phyloP scores from a whole-genome alignment of 192 early-diverging fungal species.

The Thamnidium elegans region DNA sequence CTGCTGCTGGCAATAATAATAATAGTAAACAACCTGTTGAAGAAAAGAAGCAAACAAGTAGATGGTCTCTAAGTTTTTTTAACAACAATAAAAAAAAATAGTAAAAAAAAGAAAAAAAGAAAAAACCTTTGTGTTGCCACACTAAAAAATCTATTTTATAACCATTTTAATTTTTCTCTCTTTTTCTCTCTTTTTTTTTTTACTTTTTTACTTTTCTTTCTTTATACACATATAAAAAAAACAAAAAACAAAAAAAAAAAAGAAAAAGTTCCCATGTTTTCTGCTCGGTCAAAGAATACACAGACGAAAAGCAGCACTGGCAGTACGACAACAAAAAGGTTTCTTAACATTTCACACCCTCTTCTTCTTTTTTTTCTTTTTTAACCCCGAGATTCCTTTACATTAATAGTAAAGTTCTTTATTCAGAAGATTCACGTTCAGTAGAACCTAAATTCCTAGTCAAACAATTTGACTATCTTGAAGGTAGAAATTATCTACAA shows the following conservation, averaged over 20 bases:
- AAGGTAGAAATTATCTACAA: conserved; percentile 22
- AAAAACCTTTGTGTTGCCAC: too few relatives aligned
- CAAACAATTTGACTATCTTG: conserved; percentile 22
- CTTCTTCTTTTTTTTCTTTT: not conserved
- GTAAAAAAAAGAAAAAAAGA: not conserved
- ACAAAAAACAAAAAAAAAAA: not conserved
- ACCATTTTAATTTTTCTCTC: too few relatives aligned
- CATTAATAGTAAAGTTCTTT: not conserved
- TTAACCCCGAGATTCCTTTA: not conserved
- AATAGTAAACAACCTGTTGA: not conserved
- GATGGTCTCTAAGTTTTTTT: conserved; percentile 33
- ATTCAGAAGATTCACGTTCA: not conserved
- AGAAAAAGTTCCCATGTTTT: too few relatives aligned
- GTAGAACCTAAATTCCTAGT: conserved; percentile 24
- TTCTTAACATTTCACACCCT: too few relatives aligned
- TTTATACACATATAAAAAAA: not conserved
- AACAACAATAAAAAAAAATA: conserved; percentile 18
- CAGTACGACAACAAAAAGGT: conserved; percentile 10
- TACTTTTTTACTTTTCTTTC: not conserved
- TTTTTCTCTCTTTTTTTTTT: not conserved
- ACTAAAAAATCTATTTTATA: too few relatives aligned
- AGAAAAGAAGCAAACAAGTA: conserved; percentile 13
- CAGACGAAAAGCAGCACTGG: not conserved
- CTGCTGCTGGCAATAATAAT: not conserved
- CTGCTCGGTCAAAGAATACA: not conserved